Base-by-base conservation (phyloP, 495 filamentous ascomycete species). In the Podospora bellae-mahoneyi region DNA sequence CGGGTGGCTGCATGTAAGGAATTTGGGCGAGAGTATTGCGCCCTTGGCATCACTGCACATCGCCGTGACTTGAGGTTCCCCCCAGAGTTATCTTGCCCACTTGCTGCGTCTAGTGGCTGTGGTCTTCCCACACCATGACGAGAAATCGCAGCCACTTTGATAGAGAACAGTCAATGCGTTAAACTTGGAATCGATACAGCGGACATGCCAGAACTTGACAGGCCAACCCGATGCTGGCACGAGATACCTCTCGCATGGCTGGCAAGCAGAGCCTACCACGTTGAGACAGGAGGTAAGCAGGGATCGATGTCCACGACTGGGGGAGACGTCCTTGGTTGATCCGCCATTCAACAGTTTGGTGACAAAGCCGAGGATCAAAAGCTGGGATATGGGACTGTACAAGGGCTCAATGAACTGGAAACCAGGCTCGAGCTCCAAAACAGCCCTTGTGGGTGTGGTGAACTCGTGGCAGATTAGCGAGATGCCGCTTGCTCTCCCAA, bases 401-500 rank as follows among this genome's bases (percentile, higher is more conserved):
- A 48, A 48, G 15, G 39, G 15, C 7, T 48, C 39, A 16, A 3
- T 48, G 39, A 16, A 48, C 9, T 66, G 66, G 69, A 69, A 72
- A 68, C 66, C 66, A 64, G 68, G 73, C 67, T 73, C 64, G 62
- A 63, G 69, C 66, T 32, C 54, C 32, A 53, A 57, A 18, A 53
- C 59, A 66, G 64, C 64, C 70, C 66, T 64, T 60, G 69, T 67
- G 59, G 59, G 72, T 72, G 72, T 68, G 72, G 32, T 19, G 59
- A 30, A 68, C 39, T 48, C 39, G 39, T 48, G 39, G 39, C 65
- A 76, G 74, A 74, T 74, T 76, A 76, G 74, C 74, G 72, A 74
- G 67, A 59, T 67, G 70, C 66, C 66, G 70, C 68, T 71, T 66
- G 39, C 19, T 61, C 28, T 66, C 66, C 64, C 66, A 63, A 20